These are phyloP conservation scores for Penicillium taxi DNA, from an alignment of 495 filamentous ascomycete genomes.

Conservation along the genomic window DNA sequence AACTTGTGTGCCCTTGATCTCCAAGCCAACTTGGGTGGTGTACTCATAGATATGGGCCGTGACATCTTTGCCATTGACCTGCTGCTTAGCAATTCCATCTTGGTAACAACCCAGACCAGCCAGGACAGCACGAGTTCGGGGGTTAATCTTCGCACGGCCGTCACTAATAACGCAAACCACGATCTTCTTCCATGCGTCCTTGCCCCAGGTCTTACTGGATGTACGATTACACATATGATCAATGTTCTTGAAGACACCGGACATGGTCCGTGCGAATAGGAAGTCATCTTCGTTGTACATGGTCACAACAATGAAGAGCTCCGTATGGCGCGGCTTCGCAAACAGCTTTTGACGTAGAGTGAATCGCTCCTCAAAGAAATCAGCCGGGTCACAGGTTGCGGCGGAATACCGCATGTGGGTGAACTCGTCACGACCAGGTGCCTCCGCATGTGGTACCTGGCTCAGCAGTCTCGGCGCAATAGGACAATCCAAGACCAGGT, in stretches of 20 bases:
- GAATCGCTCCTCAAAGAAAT: conserved; percentile 83
- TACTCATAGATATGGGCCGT: conserved; percentile 99
- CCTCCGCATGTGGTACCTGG: conserved; percentile 70
- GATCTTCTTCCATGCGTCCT: conserved; percentile 99
- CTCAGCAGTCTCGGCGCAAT: conserved; percentile 83
- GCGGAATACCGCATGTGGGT: conserved; percentile 98
- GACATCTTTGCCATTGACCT: conserved; percentile 94
- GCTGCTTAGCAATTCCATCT: conserved; percentile 97
- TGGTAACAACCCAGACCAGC: conserved; percentile 95
- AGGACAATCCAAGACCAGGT: conserved; percentile 94
- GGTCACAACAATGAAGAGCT: conserved; percentile 95
- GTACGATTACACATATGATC: conserved; percentile 91
- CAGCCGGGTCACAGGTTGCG: conserved; percentile 86
- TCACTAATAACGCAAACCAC: conserved; percentile 98
- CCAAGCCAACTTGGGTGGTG: conserved; percentile 83
- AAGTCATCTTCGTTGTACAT: conserved; percentile 99
- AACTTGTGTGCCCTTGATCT: conserved; percentile 83
- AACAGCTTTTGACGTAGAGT: conserved; percentile 92
- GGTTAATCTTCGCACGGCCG: conserved; percentile 96
- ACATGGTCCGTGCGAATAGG: conserved; percentile 92
- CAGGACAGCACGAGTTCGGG: conserved; percentile 78
- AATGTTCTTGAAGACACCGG: conserved; percentile 96
- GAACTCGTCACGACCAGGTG: conserved; percentile 87
- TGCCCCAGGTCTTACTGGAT: conserved; percentile 94
- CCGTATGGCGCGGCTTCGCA: conserved; percentile 85